Evolutionary conservation across 805 yeast species (phyloP).

Genomic region (Saccharomycopsis oosterbeekiorum): DNA sequence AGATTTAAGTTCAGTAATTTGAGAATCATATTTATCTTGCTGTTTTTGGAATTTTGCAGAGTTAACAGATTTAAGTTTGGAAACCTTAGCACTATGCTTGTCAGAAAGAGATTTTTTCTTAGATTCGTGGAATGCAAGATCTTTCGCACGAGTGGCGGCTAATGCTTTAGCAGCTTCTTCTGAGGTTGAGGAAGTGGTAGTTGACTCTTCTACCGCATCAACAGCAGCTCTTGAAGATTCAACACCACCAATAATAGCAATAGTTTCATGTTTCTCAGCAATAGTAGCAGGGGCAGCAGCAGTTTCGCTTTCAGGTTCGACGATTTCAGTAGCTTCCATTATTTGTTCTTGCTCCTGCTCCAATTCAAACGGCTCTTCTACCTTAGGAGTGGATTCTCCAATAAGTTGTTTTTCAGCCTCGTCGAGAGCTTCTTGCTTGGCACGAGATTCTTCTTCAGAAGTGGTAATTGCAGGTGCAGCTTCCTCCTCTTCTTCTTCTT

Average conservation of each 20-base stretch:
- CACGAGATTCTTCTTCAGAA: constrained; percentile 1
- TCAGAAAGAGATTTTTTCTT: constrained; percentile 6
- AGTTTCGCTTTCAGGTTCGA: not conserved
- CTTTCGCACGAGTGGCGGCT: constrained; percentile 3
- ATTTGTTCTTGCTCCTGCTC: not conserved
- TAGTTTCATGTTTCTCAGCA: not conserved
- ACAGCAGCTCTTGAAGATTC: not conserved
- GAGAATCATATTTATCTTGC: constrained; percentile 12
- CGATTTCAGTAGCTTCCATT: not conserved
- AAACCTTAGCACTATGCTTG: constrained; percentile 12
- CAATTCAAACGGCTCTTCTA: not conserved
- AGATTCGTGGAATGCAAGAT: not conserved
- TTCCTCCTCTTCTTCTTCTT: not conserved
- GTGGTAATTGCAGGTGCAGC: not conserved
- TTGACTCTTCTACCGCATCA: not conserved
- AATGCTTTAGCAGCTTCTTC: not conserved
- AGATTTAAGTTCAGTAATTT: constrained; percentile 12
- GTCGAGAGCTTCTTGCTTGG: not conserved
- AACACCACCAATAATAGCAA: not conserved
- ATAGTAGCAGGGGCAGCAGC: not conserved
- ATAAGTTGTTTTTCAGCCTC: not conserved
- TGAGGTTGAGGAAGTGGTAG: not conserved
- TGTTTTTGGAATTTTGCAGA: constrained; percentile 12
- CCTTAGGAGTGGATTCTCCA: not conserved
- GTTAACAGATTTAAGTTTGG: constrained; percentile 12